Percentiles rank a stretch among this genome's conserved stretches.
phyloP scores from a whole-genome alignment of 2,329 filamentous ascomycete species.

The Chaetomiaceae sp. region DNA sequence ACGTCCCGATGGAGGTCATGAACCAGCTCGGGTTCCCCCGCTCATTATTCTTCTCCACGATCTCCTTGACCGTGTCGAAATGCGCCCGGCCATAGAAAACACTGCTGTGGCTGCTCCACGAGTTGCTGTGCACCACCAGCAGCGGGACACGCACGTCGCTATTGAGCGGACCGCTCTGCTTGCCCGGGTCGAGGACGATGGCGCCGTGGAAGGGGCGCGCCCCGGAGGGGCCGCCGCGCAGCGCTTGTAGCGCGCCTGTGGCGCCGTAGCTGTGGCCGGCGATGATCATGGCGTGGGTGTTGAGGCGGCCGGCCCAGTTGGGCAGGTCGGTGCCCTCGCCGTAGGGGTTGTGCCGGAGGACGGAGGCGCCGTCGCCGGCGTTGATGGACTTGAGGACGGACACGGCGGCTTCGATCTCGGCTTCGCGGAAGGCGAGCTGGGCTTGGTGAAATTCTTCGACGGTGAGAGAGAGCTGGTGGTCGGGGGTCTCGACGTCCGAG shows the following conservation, averaged over 20 bases:
- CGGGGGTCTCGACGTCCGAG: constrained; percentile 35
- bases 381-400: constrained; percentile 40
- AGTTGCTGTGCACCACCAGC: constrained; percentile 59
- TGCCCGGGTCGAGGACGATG: constrained; percentile 63
- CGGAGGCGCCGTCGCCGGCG: constrained; percentile 33
- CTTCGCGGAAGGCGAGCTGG: constrained; percentile 48
- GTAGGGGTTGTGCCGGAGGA: constrained; percentile 41
- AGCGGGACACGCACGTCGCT: constrained; percentile 53
- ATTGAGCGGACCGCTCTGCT: constrained; percentile 59
- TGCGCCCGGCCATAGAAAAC: constrained; percentile 61
- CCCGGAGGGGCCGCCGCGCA: constrained; percentile 45
- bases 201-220: constrained; percentile 49
- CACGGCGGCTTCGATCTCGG: constrained; percentile 45
- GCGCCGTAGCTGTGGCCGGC: constrained; percentile 64
- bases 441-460: constrained; percentile 39
- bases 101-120: constrained; percentile 55
- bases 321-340: constrained; percentile 43
- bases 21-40: constrained; percentile 48
- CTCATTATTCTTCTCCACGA: constrained; percentile 45
- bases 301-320: constrained; percentile 50
- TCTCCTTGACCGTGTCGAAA: constrained; percentile 57
- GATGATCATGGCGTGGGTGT: constrained; percentile 51
- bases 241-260: constrained; percentile 56
- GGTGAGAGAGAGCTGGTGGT: constrained; percentile 22
- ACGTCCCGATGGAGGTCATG: constrained; percentile 49